Base-by-base conservation (phyloP, 1,284 basidiomycete species). In the Coniophora puteana region DNA sequence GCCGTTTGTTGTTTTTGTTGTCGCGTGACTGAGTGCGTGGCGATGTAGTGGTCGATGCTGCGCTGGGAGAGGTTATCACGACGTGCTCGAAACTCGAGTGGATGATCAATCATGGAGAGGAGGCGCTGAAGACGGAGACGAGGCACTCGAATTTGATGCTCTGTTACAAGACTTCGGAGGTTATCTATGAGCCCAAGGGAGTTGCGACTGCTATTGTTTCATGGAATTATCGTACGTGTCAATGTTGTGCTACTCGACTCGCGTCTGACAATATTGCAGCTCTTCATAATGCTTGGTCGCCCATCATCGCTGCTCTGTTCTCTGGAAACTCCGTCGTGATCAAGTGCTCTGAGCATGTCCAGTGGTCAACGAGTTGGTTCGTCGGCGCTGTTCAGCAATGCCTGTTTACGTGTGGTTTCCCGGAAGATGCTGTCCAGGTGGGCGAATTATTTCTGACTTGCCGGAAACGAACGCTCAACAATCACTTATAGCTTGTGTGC, bases 151-250 rank as follows among this genome's bases (percentile, higher is more conserved):
- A 89, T 52, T 66, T 93, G 22, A 72, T 97, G 51, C 69, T 96
- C 41, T 78, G 75, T 18, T 94, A 98, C 73, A 99, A 99, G 67
- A 76, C 70, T 14, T 79, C 77, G 21, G 71, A 89, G 59, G 89
- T 98, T 6, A 71, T 87, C 51, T 94, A 92, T 58, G 90, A 94
- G 48, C 95, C 95, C 7, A 76, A 94, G n/a, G 95, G 95, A 22
- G 89, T 94, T 1, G 90, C 96, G 8, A 81, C 86, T 30, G 95
- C 87, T 0, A 86, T 94, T 45, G 93, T 98, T 1, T 95, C 91
- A 1, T 97, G 94, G 92, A 93, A 91, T 55, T 91, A 92, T 60
- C 85, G 88, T 90, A 53, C 40, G 84, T 71, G 7, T 8, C 28
- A 28, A 18, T 17, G 6, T 28, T 14, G 16, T 13, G 6, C 17